A percentile compares a stretch with the other conserved stretches of the same genome.
Evolutionary conservation across 495 filamentous ascomycete species (phyloP).

Genomic region (Podospora pseudocomata): DNA sequence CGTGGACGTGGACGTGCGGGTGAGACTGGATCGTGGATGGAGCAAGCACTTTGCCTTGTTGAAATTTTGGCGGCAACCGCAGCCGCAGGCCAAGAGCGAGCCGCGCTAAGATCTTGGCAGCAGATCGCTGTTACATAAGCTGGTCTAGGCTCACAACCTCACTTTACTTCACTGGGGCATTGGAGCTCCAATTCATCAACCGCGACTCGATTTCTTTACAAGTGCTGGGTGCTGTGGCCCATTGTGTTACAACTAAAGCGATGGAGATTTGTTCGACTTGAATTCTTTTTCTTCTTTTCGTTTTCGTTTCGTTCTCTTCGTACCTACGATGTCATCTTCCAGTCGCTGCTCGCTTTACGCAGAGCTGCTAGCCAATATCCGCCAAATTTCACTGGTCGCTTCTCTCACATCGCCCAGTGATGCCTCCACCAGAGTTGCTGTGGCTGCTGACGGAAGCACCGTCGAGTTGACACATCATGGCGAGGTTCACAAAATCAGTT

Average conservation of each 20-base stretch:
- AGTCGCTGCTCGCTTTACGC: constrained; percentile 57
- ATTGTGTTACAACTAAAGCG: neutral
- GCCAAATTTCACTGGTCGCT: constrained; percentile 72
- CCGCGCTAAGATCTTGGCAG: neutral
- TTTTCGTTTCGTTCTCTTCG: neutral
- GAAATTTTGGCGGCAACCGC: constrained; percentile 22
- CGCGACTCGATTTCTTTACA: neutral
- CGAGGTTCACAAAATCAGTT: constrained; percentile 51
- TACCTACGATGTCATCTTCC: constrained; percentile 19
- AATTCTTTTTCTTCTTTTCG: neutral
- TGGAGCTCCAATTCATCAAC: neutral
- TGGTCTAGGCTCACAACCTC: neutral
- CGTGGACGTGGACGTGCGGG: constrained; percentile 8
- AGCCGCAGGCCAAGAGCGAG: neutral
- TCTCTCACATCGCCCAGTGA: constrained; percentile 54
- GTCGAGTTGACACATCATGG: constrained; percentile 55
- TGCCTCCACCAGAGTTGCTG: constrained; percentile 42
- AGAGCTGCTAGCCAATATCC: constrained; percentile 83
- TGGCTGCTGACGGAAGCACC: constrained; percentile 48
- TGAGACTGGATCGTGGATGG: constrained; percentile 2
- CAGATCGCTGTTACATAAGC: constrained; percentile 15
- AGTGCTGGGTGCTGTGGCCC: no score
- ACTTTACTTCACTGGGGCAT: neutral
- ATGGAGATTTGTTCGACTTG: neutral
- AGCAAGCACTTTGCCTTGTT: constrained; percentile 9